Percentiles rank a stretch among this genome's conserved stretches.
phyloP scores from a whole-genome alignment of 2,329 filamentous ascomycete genomes.

The Aspergillus nomiae region DNA sequence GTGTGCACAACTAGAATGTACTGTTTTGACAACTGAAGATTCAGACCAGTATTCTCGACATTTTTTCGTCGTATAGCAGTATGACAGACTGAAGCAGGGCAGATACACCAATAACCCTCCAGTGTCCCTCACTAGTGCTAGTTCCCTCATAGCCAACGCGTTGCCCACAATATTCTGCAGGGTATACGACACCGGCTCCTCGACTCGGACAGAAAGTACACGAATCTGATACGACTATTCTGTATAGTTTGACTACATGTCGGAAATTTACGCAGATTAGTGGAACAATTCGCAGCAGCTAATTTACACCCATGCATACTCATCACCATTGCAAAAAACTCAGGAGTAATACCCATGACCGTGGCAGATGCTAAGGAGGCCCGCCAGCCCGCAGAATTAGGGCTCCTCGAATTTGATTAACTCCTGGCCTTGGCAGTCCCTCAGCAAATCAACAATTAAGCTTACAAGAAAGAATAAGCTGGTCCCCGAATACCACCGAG shows the following conservation, averaged over 20 bases:
- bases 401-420: neutral
- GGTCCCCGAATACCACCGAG: neutral
- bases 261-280: neutral
- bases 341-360: neutral
- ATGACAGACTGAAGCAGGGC: neutral
- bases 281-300: neutral
- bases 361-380: neutral
- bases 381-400: neutral
- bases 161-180: neutral
- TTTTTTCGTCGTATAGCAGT: neutral
- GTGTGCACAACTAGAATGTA: neutral
- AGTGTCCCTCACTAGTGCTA: neutral
- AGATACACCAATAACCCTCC: neutral
- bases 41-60: neutral
- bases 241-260: neutral
- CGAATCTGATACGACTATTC: neutral
- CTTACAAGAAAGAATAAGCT: neutral
- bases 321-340: neutral
- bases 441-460: neutral
- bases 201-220: neutral
- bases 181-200: neutral
- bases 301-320: neutral
- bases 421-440: neutral
- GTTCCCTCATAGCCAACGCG: neutral
- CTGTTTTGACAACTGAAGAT: neutral